Evolutionary conservation across 164 flowering plant species (phyloP), one percentile per base, ranked within the genome.

Genomic region (Magnolia officinalis): DNA sequence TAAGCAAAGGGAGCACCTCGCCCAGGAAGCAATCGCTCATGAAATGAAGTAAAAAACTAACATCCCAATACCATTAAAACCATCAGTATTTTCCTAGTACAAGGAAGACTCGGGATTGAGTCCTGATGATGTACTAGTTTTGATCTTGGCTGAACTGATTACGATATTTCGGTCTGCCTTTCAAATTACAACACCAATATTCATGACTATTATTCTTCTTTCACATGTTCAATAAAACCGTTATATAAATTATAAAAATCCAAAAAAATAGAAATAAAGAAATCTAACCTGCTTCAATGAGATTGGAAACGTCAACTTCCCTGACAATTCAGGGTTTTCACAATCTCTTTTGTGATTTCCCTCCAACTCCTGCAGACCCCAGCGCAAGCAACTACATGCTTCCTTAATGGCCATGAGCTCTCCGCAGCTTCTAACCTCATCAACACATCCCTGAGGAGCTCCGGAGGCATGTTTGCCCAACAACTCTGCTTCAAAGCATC

Each of bases 351-450:
- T 2, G 84, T 87, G 63, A 92, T 80, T 10, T 77, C 84, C 63
- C 98, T 85, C 98, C 98, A 94, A 50, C 86, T 89, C 79, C 89
- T 83, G 79, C 99, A 96, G 67, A 96, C 98, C 4, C 96, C 90
- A 19, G 92, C 97, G 76, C 97, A 94, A 19, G 89, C 92, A 58
- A 92, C 90, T 9, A 94, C 95, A 63, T 83, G 84, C 64, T 81
- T 89, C 74, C 99, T 74, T 1, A 80, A 77, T 13, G 98, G 99
- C 99, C 99, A 96, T 0, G 76, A 63, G 21, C 78, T 75, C 84
- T 96, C 98, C 6, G 92, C 83, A 24, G 82, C 89, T 81, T 96
- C 99, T 18, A 96, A 84, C 77, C 89, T 86, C 59, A 77, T 26
- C 24, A 96, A 77, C 19, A 94, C 92, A 68, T 96, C 99, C 73